Evolutionary conservation across 768 basidiomycete species (phyloP).

Genomic region (Tephrocybe sp.): DNA sequence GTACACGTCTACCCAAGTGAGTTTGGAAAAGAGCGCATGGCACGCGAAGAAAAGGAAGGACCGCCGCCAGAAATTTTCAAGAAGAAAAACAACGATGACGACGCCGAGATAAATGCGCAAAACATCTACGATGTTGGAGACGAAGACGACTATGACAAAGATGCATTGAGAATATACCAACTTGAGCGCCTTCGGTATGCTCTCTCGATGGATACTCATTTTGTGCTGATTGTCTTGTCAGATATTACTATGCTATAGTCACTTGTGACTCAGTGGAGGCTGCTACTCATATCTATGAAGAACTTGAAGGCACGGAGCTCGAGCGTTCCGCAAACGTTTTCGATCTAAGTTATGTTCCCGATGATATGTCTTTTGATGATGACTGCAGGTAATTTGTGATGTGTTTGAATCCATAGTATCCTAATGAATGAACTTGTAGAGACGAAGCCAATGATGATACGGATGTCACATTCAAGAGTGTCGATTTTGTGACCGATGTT

Average conservation of each 20-base stretch:
- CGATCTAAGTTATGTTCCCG: constrained; percentile 91
- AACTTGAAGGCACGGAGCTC: constrained; percentile 93
- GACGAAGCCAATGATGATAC: constrained; percentile 81
- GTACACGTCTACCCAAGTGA: constrained; percentile 91
- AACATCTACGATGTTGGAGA: constrained; percentile 66
- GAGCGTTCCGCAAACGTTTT: constrained; percentile 97
- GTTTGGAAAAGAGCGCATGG: constrained; percentile 88
- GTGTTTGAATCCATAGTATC: not conserved
- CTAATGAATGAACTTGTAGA: constrained; percentile 36
- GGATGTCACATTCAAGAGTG: constrained; percentile 59
- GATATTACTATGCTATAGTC: constrained; percentile 94
- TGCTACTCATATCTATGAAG: constrained; percentile 77
- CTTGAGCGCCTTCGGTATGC: constrained; percentile 86
- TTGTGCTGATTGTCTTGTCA: constrained; percentile 28
- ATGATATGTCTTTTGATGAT: constrained; percentile 83
- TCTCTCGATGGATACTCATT: not conserved
- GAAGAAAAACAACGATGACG: constrained; percentile 42
- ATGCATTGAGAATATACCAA: constrained; percentile 88
- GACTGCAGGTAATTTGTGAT: constrained; percentile 58
- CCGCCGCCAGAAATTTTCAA: constrained; percentile 86
- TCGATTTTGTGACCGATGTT: constrained; percentile 94
- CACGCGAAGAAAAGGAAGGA: constrained; percentile 85
- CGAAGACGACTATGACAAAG: constrained; percentile 83
- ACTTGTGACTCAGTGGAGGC: constrained; percentile 81
- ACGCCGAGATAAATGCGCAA: constrained; percentile 63